phyloP scores from a whole-genome alignment of 805 yeast species.

The Zygosaccharomyces pseudorouxii region DNA sequence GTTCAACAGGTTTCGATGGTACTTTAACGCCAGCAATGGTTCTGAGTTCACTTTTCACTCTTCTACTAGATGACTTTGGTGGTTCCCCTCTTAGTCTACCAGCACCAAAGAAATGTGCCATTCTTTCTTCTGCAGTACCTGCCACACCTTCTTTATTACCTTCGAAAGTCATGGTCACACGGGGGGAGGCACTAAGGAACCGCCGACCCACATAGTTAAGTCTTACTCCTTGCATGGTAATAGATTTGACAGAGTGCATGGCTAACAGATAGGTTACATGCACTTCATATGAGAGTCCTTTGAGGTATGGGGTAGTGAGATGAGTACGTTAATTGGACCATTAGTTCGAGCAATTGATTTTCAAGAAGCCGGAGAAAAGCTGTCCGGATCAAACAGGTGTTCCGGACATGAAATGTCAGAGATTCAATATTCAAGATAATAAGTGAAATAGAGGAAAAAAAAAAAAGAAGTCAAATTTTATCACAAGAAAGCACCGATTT shows the following conservation, averaged over 20 bases:
- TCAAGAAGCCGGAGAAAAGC: not conserved
- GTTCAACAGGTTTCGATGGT: constrained; percentile 81
- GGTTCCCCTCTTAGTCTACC: constrained; percentile 52
- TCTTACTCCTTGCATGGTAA: not conserved
- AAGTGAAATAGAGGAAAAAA: not conserved
- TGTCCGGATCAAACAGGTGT: not conserved
- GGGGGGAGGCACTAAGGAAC: constrained; percentile 2
- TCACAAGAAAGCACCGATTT: too few relatives aligned
- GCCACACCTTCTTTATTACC: constrained; percentile 33
- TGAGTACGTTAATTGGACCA: not conserved
- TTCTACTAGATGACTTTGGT: constrained; percentile 38
- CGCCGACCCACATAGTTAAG: constrained; percentile 2
- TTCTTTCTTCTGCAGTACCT: constrained; percentile 44
- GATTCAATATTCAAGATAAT: not conserved
- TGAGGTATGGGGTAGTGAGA: not conserved
- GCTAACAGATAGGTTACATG: not conserved
- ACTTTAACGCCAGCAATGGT: constrained; percentile 61
- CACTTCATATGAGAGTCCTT: not conserved
- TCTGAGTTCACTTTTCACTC: constrained; percentile 16
- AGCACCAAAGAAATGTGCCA: constrained; percentile 47
- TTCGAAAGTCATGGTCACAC: constrained; percentile 30
- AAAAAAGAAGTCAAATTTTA: not conserved
- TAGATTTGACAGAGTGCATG: not conserved
- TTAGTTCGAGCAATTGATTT: not conserved
- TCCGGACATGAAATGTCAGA: constrained; percentile 1